phyloP scores from a whole-genome alignment of 2,329 filamentous ascomycete species.

The Trichoderma endophyticum region DNA sequence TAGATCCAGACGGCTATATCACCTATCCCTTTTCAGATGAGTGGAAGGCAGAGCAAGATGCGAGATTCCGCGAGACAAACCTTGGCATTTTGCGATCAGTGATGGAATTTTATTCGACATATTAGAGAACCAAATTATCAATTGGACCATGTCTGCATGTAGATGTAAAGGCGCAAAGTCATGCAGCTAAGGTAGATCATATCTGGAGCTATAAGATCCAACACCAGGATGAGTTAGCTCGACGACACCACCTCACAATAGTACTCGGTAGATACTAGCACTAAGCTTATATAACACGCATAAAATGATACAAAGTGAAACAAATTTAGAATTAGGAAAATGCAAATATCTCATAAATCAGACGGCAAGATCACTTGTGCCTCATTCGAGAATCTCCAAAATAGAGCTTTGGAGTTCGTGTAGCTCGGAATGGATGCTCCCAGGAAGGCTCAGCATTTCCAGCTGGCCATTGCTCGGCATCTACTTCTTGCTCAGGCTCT shows the following conservation, averaged over 20 bases:
- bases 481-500: not conserved
- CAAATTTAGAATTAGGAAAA: not conserved
- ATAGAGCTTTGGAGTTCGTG: not conserved
- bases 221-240: not conserved
- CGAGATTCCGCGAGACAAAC: not conserved
- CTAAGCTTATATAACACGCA: not conserved
- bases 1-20: not conserved
- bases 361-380: not conserved
- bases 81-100: not conserved
- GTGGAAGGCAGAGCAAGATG: not conserved
- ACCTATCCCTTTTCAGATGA: not conserved
- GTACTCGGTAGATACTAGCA: not conserved
- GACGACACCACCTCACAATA: not conserved
- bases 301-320: not conserved
- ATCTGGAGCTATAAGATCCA: not conserved
- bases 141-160: not conserved
- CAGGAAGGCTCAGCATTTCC: not conserved
- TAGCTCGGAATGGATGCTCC: not conserved
- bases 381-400: not conserved
- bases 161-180: not conserved
- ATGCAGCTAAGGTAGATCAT: not conserved
- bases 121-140: not conserved
- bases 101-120: not conserved
- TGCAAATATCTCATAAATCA: not conserved
- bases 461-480: not conserved